Percentiles rank a stretch among this genome's conserved stretches.
These are phyloP conservation scores for Santalum album DNA, from an alignment of 164 flowering plant genomes.

Conservation along the genomic window DNA sequence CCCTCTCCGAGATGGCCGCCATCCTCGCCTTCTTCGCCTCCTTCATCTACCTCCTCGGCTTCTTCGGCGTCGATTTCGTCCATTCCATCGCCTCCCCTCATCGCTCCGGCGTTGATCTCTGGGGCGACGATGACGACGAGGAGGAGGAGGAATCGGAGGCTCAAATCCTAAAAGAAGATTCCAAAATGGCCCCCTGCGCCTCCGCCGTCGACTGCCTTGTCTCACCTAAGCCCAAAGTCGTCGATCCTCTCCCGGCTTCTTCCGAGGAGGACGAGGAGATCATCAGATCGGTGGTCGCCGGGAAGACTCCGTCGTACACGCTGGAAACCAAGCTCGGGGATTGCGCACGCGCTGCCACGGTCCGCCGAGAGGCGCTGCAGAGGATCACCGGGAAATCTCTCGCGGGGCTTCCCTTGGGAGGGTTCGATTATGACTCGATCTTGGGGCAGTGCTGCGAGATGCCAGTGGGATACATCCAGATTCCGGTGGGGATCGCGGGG, in stretches of 20 bases:
- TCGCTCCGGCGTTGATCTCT: no score
- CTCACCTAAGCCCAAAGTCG: background rate
- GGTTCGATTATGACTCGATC: constrained; percentile 27
- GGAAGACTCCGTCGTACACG: constrained; percentile 34
- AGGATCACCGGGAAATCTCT: constrained; percentile 18
- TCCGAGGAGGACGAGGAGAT: constrained; percentile 36
- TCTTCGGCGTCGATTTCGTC: constrained; percentile 42
- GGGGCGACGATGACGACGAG: no score
- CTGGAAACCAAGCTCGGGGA: constrained; percentile 45
- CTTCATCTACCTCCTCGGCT: constrained; percentile 36
- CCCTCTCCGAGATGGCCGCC: constrained; percentile 35
- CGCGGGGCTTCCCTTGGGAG: constrained; percentile 21
- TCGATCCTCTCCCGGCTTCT: background rate
- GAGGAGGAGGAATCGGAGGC: constrained; percentile 17
- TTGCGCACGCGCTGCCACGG: constrained; percentile 30
- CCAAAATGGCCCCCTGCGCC: constrained; percentile 17
- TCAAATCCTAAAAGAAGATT: constrained; percentile 16
- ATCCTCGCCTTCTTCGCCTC: constrained; percentile 35
- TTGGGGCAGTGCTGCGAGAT: constrained; percentile 31
- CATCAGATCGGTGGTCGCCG: constrained; percentile 28
- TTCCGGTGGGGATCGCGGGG: constrained; percentile 31
- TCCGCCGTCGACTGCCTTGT: constrained; percentile 22
- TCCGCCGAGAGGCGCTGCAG: constrained; percentile 19
- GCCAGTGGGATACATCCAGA: constrained; percentile 30
- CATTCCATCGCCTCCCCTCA: constrained; percentile 24